Evolutionary conservation across 2,329 filamentous ascomycete genomes (phyloP).

Genomic region (Elsinoe perseae): DNA sequence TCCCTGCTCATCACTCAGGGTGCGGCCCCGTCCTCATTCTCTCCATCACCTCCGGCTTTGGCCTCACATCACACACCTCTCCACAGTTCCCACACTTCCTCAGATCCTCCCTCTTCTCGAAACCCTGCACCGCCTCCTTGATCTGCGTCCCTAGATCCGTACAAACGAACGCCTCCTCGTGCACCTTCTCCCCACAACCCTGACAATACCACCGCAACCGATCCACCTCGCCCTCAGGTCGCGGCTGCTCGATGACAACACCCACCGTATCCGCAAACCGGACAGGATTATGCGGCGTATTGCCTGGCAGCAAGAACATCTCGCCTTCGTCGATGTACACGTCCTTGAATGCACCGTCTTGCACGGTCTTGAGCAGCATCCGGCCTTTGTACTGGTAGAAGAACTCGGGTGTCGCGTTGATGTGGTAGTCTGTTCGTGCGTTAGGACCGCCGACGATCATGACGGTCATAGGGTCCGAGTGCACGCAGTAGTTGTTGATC

Average conservation of each 20-base stretch:
- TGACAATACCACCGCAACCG: conserved; percentile 86
- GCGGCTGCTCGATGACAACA: conserved; percentile 78
- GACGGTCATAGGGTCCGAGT: conserved; percentile 73
- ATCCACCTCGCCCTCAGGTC: conserved; percentile 64
- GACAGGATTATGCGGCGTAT: conserved; percentile 94
- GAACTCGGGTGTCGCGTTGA: conserved; percentile 93
- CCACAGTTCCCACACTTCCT: conserved; percentile 75
- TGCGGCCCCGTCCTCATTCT: conserved; percentile 25
- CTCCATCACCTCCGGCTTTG: conserved; percentile 37
- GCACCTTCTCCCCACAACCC: conserved; percentile 61
- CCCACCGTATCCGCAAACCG: conserved; percentile 92
- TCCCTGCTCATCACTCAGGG: neutral
- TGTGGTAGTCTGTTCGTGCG: conserved; percentile 94
- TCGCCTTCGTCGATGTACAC: conserved; percentile 86
- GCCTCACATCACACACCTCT: conserved; percentile 62
- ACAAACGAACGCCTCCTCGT: conserved; percentile 82
- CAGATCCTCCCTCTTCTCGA: conserved; percentile 60
- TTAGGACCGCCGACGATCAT: conserved; percentile 97
- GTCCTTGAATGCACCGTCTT: conserved; percentile 64
- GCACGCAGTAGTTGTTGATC: conserved; percentile 96
- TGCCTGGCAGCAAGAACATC: conserved; percentile 85
- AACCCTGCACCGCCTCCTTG: conserved; percentile 78
- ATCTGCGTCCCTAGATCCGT: conserved; percentile 90
- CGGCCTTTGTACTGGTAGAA: conserved; percentile 94
- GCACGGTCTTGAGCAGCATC: conserved; percentile 90